Base-by-base conservation (phyloP, 768 basidiomycete species). In the Lactarius trivialis region DNA sequence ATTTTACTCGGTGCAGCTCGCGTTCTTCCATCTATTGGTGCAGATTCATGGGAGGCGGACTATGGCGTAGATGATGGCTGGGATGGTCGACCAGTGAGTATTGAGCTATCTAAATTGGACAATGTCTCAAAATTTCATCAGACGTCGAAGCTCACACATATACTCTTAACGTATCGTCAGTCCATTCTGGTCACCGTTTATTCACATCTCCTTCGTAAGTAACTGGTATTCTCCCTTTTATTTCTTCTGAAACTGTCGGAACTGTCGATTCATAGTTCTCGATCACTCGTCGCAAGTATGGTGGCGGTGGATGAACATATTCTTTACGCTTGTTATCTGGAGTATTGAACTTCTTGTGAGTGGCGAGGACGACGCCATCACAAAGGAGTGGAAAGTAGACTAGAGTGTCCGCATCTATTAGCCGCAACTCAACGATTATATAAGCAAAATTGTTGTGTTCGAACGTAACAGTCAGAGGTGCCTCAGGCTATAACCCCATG, bases 301-400 rank as follows among this genome's bases (percentile, higher is more conserved):
- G 91, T 93, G 91, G 88, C 82, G 91, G 64, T 93, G 91, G 91
- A 86, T 87, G 78, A 90, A 91, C 70, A 86, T 93, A 36, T 90
- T 92, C 76, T 88, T 93, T 73, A 92, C 89, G 4, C 79, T 93
- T 32, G 77, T 85, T 28, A 81, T 92, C 45, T 93, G 92, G 91
- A 84, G 87, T 12, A 76, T 93, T 26, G 91, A 93, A 73, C 79
- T 93, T 52, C 72, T 89, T 33, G 89, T 93, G 59, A 85, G 85
- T n/a, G 89, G 85, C 53, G 87, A 89, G 55, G 89, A 89, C 67
- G 81, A 79, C 45, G 73, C 72, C 59, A 68, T 74, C 7, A 78
- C 82, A 61, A 84, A 86, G 68, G 81, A 85, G 70, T 91, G 89
- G 88, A 91, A 92, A 73, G 80, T 91, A 60, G 90, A 67, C 21